Evolutionary conservation across 352 stramenopile species (phyloP), one percentile per base, ranked within the genome.

Genomic region (Pythium oligandrum): DNA sequence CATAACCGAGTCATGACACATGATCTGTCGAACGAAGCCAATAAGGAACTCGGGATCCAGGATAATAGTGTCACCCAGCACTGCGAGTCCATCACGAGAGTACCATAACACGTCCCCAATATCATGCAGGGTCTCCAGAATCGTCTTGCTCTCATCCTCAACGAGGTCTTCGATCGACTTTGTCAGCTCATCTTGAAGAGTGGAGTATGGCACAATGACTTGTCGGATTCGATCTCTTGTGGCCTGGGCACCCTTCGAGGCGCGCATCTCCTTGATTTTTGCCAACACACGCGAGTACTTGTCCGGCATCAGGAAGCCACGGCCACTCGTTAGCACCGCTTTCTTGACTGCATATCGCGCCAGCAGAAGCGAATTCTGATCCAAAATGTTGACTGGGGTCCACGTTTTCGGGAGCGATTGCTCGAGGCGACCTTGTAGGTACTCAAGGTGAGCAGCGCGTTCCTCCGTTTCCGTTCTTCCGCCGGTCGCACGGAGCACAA

Each of bases 71-170:
- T 58, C 35, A 6, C 17, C 2, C 36, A 64, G 54, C 9, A 40
- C 9, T 9, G 10, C 35, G 10, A 38, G 33, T 31, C 40, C 47
- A 9, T 47, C 37, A 34, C 50, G 33, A 37, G 50, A 26, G n/a
- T 53, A 59, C 57, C 50, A 64, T 17, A 64, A 8, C 2, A 64
- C 45, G 30, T 64, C 57, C 0, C 57, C 57, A 3, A 64, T 40
- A 47, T 57, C 47, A 8, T 64, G 57, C 6, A 64, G 51, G 5
- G 42, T 44, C 11, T 48, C 26, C 2, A 64, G 4, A 37, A 64
- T 59, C 1, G 17, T 26, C 17, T 26, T 26, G 17, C 17, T 26
- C 17, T 26, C 17, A 26, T 26, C 17, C 17, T 26, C 17, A 26
- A 26, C 17, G 17, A 26, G 17, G 17, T 26, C 17, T 26, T 26